Evolutionary conservation across 176 grass and related monocot genomes (phyloP), one percentile per base, ranked within the genome.

Genomic region (Oryza glumipatula): DNA sequence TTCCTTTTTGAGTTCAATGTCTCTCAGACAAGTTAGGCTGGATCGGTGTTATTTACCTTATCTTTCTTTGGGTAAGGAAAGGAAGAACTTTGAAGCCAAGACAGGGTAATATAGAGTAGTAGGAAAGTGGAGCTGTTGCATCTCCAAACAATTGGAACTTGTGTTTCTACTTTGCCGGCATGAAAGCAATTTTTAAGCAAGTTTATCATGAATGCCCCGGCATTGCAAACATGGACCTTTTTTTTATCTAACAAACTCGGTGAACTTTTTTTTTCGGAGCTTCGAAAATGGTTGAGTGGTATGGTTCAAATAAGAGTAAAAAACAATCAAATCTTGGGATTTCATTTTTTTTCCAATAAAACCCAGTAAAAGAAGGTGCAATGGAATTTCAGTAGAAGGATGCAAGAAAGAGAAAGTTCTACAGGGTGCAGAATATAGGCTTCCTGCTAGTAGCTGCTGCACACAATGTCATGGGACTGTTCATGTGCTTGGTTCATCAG

Each of bases 141-240:
- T 70, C 47, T 56, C 28, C 47, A 70, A 70, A 70, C 19, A 81
- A 70, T 39, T 39, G 4, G 65, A n/a, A 19, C 45, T 72, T 45
- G 1, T 65, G 38, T 38, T 19, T 80, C 65, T 72, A 47, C 43
- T 46, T 76, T 38, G 8, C 19, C 5, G 11, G 19, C 52, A 61
- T 22, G 74, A 35, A 77, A 61, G 33, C 5, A 58, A 15, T 10
- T 71, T 45, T 41, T 22, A 70, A 44, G 43, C 43, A 44, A 44
- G 43, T 44, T 44, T 44, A 44, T 44, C 43, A 44, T 44, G 9
- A n/a, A 5, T 43, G 17, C 54, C 21, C 54, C 19, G 19, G 54
- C 6, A 58, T 56, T 21, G 19, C 54, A 58, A 58, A n/a, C 6
- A n/a, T 58, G 52, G 52, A 56, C 19, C 1, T 2, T 11, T 19